A percentile compares a stretch with the other conserved stretches of the same genome.
Evolutionary conservation across 2,329 filamentous ascomycete species (phyloP).

Genomic region (Amylocarpus encephaloides): DNA sequence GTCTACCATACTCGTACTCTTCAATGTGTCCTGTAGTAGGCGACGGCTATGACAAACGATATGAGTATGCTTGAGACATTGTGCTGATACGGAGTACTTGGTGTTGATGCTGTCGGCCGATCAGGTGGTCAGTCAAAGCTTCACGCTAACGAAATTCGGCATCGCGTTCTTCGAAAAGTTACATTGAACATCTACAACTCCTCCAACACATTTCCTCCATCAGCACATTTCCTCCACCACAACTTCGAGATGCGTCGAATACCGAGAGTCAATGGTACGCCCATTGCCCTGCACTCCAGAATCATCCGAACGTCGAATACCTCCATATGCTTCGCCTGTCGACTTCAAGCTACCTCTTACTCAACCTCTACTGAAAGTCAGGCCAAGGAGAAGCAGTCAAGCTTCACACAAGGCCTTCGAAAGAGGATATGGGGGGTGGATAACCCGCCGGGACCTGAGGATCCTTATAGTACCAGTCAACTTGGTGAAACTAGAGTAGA

Average conservation of each 20-base stretch:
- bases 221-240: background rate
- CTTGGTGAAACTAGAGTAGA: slow-evolving; percentile 19
- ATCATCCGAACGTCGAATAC: slow-evolving; percentile 8
- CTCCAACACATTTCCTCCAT: background rate
- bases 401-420: slow-evolving; percentile 39
- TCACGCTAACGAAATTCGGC: background rate
- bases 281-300: slow-evolving; percentile 23
- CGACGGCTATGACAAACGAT: too few species aligned
- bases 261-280: slow-evolving; percentile 26
- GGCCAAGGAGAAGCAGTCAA: slow-evolving; percentile 17
- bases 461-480: slow-evolving; percentile 39
- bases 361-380: slow-evolving; percentile 23
- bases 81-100: background rate
- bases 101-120: background rate
- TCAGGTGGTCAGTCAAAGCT: background rate
- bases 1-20: too few species aligned
- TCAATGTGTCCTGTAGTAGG: too few species aligned
- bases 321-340: slow-evolving; percentile 26
- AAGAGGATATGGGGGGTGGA: slow-evolving; percentile 44
- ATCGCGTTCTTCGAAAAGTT: slow-evolving; percentile 16
- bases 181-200: slow-evolving; percentile 1
- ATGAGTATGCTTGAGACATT: too few species aligned
- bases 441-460: slow-evolving; percentile 40
- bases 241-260: slow-evolving; percentile 29
- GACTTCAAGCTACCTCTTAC: slow-evolving; percentile 23